A percentile compares a stretch with the other conserved stretches of the same genome.
phyloP scores from a whole-genome alignment of 2,329 filamentous ascomycete species.

The Fusarium nanum region DNA sequence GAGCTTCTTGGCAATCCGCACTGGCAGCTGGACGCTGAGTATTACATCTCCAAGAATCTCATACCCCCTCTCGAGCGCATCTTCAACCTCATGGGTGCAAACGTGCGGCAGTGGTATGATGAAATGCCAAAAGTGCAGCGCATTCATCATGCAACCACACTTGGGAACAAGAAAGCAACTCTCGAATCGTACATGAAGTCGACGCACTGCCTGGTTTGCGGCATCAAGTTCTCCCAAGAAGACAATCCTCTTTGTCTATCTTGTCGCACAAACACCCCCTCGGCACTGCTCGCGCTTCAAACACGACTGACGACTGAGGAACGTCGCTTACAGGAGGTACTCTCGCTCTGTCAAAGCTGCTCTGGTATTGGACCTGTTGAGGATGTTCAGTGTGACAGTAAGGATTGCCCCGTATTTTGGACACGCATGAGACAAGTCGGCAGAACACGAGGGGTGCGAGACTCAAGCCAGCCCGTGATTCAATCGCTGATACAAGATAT shows the following conservation, averaged over 20 bases:
- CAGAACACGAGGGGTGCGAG: constrained; percentile 56
- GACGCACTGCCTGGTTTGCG: constrained; percentile 82
- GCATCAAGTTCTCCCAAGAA: constrained; percentile 45
- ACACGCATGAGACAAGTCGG: constrained; percentile 73
- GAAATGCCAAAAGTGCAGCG: constrained; percentile 94
- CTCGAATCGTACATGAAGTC: constrained; percentile 94
- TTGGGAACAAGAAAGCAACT: constrained; percentile 69
- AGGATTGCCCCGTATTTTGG: constrained; percentile 95
- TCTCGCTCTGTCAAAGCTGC: constrained; percentile 82
- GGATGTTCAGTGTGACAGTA: constrained; percentile 86
- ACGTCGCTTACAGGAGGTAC: constrained; percentile 70
- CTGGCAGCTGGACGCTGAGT: constrained; percentile 88
- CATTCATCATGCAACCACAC: constrained; percentile 59
- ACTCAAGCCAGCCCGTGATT: constrained; percentile 49
- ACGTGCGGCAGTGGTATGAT: constrained; percentile 91
- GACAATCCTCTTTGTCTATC: constrained; percentile 63
- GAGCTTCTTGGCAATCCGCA: constrained; percentile 81
- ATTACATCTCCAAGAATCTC: constrained; percentile 96
- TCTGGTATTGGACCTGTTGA: constrained; percentile 78
- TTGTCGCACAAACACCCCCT: constrained; percentile 67
- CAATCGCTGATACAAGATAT: constrained; percentile 46
- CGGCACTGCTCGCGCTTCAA: constrained; percentile 73
- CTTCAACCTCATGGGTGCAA: constrained; percentile 94
- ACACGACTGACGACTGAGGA: constrained; percentile 72
- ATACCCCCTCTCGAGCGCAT: constrained; percentile 96